These are phyloP conservation scores for Mycena belliarum DNA, from an alignment of 768 basidiomycete genomes.

Conservation along the genomic window DNA sequence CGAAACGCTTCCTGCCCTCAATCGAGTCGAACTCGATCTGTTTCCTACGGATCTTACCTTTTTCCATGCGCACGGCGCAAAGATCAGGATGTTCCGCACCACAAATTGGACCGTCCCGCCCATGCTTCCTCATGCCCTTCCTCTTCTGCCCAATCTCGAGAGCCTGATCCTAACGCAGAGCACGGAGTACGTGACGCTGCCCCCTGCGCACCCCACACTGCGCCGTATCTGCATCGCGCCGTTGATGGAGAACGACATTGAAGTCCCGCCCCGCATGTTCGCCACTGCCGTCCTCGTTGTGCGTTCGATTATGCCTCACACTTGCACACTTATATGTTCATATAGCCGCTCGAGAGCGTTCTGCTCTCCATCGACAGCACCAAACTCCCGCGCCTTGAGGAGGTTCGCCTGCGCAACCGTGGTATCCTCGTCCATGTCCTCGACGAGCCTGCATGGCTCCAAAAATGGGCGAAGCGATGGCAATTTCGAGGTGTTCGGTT, in stretches of 20 bases:
- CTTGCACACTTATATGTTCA: neutral
- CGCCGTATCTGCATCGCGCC: constrained; percentile 47
- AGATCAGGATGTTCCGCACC: constrained; percentile 43
- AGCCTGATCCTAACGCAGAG: constrained; percentile 40
- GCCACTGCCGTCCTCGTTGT: constrained; percentile 37
- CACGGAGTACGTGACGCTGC: constrained; percentile 30
- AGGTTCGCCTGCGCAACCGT: constrained; percentile 41
- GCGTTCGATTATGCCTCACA: neutral
- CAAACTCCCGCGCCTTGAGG: constrained; percentile 33
- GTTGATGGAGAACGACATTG: constrained; percentile 36
- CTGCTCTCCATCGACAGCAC: constrained; percentile 39
- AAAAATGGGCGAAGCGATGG: constrained; percentile 20
- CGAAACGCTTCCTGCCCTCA: constrained; percentile 39
- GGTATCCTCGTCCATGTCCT: constrained; percentile 33
- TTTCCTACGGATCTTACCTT: constrained; percentile 38
- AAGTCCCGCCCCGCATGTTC: constrained; percentile 39
- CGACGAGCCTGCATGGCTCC: constrained; percentile 30
- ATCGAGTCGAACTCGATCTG: constrained; percentile 45
- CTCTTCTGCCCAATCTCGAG: constrained; percentile 42
- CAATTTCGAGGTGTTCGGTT: constrained; percentile 13
- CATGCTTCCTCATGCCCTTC: constrained; percentile 37
- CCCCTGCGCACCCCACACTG: constrained; percentile 38
- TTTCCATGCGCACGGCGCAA: constrained; percentile 41
- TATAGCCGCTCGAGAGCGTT: constrained; percentile 37
- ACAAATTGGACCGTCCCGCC: constrained; percentile 29